Evolutionary conservation across 257 asterid genomes (phyloP).

Genomic region (Schizonepeta tenuifolia): DNA sequence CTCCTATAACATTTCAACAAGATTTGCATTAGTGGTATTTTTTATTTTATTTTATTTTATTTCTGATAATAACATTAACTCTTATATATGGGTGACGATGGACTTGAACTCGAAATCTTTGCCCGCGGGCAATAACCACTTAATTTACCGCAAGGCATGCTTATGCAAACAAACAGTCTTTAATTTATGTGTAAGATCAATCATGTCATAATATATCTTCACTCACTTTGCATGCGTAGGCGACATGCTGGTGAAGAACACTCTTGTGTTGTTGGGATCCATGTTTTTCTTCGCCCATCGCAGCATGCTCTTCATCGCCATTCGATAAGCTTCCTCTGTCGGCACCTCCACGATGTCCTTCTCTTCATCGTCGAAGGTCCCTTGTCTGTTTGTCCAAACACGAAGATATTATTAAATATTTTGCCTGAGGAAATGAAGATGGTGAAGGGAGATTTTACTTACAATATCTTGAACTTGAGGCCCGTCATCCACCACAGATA

Average conservation of each 20-base stretch:
- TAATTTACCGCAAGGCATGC: too few relatives aligned
- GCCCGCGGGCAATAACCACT: too few relatives aligned
- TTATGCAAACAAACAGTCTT: too few relatives aligned
- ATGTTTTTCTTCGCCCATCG: conserved; percentile 63
- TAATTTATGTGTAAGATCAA: too few relatives aligned
- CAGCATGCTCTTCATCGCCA: conserved; percentile 70
- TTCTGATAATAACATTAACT: too few relatives aligned
- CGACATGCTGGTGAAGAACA: conserved; percentile 74
- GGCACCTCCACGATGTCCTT: conserved; percentile 50
- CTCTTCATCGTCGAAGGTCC: conserved; percentile 51
- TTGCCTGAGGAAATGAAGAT: not conserved
- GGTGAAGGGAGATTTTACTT: not conserved
- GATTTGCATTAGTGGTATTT: too few relatives aligned
- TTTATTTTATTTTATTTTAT: too few relatives aligned
- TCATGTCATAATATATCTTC: too few relatives aligned
- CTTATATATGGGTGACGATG: too few relatives aligned
- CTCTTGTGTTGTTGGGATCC: conserved; percentile 54
- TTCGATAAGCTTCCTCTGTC: conserved; percentile 65
- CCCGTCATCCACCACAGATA: conserved; percentile 72
- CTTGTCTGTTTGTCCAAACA: conserved; percentile 38
- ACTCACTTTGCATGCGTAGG: conserved; percentile 69
- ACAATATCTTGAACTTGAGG: conserved; percentile 51
- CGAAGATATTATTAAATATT: not conserved
- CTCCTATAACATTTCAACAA: conserved; percentile 31
- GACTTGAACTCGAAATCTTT: too few relatives aligned